phyloP scores from a whole-genome alignment of 768 basidiomycete species.

The Boletus coccyginus region DNA sequence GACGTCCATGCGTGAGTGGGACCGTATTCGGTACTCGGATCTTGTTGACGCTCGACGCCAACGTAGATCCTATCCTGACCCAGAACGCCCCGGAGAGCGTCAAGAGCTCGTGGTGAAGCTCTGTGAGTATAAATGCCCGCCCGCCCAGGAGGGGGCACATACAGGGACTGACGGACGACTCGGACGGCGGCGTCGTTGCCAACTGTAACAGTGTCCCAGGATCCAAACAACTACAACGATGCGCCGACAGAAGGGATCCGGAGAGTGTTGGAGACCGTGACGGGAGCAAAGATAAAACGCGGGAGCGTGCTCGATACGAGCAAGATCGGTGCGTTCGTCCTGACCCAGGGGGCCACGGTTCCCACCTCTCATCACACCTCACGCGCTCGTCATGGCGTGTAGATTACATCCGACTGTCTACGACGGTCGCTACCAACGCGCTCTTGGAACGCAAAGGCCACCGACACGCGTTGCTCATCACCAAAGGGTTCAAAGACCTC shows the following conservation, averaged over 20 bases:
- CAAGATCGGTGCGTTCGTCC: slow-evolving; percentile 61
- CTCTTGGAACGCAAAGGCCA: slow-evolving; percentile 93
- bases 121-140: slow-evolving; percentile 40
- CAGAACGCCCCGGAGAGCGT: slow-evolving; percentile 53
- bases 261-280: slow-evolving; percentile 76
- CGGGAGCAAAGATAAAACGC: slow-evolving; percentile 64
- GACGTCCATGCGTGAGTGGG: slow-evolving; percentile 75
- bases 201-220: slow-evolving; percentile 84
- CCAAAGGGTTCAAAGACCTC: slow-evolving; percentile 88
- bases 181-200: not conserved
- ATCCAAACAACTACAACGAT: slow-evolving; percentile 83
- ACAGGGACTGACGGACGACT: not conserved
- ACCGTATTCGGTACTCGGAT: not conserved
- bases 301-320: slow-evolving; percentile 66
- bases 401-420: slow-evolving; percentile 92
- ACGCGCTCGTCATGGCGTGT: not conserved
- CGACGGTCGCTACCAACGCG: slow-evolving; percentile 96
- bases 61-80: slow-evolving; percentile 70
- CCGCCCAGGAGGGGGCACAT: not conserved
- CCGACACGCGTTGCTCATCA: slow-evolving; percentile 87
- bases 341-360: not conserved
- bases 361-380: not conserved
- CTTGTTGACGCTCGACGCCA: not conserved
- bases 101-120: slow-evolving; percentile 91
- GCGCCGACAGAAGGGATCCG: slow-evolving; percentile 95